Base-by-base conservation (phyloP, 1,139 yeast species). In the Diutina pseudorugosa region DNA sequence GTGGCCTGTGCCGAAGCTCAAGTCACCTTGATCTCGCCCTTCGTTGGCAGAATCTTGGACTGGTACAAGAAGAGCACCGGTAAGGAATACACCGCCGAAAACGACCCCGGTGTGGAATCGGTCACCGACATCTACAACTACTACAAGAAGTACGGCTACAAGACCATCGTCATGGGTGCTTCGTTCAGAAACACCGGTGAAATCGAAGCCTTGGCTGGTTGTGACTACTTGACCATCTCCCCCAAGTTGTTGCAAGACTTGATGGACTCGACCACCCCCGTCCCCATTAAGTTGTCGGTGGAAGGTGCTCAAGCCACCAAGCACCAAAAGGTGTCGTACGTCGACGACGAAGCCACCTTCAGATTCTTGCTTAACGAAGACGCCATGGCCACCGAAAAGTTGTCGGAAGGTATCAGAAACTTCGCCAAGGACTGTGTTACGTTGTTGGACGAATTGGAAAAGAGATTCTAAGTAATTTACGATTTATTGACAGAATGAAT, bases 101-200 rank as follows among this genome's bases (percentile, higher is more conserved):
- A 81, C 57, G 98, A 93, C 74, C 98, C 98, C 60, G 99, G 98
- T 85, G 98, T 93, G 59, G 57, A 76, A 56, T 89, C 97, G 52
- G 99, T 93, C 63, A 85, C 83, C 72, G 68, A 68, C 57, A 93
- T 93, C 71, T 93, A 71, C 88, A 87, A 91, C 86, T 93, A 93
- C 85, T 93, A 93, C 87, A 93, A 93, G 84, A 93, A 93, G 79
- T 89, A 72, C 73, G 94, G 85, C 62, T 93, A 93, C 83, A 79
- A 93, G 66, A 93, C 98, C 72, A 91, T 93, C 70, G 98, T 93
- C 67, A 93, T 93, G 98, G 99, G 98, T 73, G 99, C 99, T 58
- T 91, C 98, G 56, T 93, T 93, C 91, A 91, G 99, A 84, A 94
- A 91, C 80, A 75, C 79, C 60, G 97, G 94, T 61, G 98, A 93